Conservation (phyloP, 257 asterid genomes). For the Ballota nigra region DNA sequence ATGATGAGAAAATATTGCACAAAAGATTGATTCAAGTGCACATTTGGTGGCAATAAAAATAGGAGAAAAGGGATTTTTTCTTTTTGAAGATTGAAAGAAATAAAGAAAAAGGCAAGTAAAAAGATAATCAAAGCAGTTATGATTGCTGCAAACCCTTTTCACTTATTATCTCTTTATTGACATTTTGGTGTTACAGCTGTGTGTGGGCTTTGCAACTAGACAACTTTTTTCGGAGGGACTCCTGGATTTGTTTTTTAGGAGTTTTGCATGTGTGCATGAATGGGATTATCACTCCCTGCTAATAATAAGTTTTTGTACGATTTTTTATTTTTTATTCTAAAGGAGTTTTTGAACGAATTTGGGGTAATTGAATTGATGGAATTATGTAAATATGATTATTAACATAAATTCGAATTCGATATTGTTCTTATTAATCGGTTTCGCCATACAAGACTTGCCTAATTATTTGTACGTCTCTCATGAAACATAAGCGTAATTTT, state of each 20-base stretch:
- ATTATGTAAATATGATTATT: too few species aligned
- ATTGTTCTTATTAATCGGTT: too few species aligned
- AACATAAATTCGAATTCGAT: too few species aligned
- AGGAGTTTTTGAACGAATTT: too few species aligned
- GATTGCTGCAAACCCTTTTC: constrained; percentile 38
- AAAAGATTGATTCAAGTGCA: constrained; percentile 27
- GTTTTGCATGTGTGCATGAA: constrained; percentile 10
- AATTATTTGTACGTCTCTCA: too few species aligned
- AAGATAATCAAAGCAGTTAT: constrained; percentile 59
- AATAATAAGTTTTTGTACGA: neutral
- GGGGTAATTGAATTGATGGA: neutral
- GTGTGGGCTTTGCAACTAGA: constrained; percentile 37
- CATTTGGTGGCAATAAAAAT: constrained; percentile 25
- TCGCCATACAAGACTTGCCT: too few species aligned
- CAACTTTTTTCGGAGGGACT: constrained; percentile 6
- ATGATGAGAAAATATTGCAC: constrained; percentile 21
- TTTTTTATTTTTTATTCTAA: too few species aligned
- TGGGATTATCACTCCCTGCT: neutral
- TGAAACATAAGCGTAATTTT: too few species aligned
- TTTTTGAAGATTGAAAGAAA: neutral
- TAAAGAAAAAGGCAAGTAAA: constrained; percentile 29
- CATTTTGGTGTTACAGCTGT: constrained; percentile 12
- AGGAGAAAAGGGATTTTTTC: neutral
- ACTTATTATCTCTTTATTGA: constrained; percentile 34
- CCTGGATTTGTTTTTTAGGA: neutral